Percentiles rank a stretch among this genome's conserved stretches.
These are phyloP conservation scores for Trichoderma pleuroti DNA, from an alignment of 2,329 filamentous ascomycete genomes.

Conservation along the genomic window DNA sequence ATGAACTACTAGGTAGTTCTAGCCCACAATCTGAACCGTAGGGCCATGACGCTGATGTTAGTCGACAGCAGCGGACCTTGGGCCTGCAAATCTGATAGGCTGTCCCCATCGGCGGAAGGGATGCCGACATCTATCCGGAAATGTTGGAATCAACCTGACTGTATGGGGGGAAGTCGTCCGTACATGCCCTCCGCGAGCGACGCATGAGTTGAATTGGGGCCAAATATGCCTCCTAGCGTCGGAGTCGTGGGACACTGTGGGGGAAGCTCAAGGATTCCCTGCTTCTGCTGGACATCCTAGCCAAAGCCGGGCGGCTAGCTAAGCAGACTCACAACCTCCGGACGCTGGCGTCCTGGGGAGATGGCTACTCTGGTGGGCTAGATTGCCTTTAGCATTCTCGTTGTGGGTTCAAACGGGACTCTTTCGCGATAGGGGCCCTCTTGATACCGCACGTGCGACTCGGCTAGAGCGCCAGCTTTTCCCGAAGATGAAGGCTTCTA, in stretches of 20 bases:
- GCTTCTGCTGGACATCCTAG: neutral
- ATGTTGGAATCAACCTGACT: neutral
- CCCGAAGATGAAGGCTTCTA: neutral
- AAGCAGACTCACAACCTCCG: conserved; percentile 11
- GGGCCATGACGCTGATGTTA: neutral
- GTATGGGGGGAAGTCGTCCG: neutral
- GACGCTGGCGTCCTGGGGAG: conserved; percentile 11
- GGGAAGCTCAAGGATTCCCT: conserved; percentile 15
- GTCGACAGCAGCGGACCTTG: neutral
- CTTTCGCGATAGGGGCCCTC: neutral
- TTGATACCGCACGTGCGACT: conserved; percentile 10
- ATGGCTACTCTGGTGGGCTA: neutral
- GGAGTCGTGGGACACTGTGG: conserved; percentile 9
- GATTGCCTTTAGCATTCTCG: neutral
- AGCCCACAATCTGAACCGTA: neutral
- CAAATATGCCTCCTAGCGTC: conserved; percentile 17
- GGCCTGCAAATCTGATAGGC: neutral
- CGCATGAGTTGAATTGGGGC: conserved; percentile 4
- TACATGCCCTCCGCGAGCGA: neutral
- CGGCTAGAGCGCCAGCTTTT: conserved; percentile 1
- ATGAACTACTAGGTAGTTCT: neutral
- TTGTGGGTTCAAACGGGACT: neutral
- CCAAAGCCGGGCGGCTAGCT: conserved; percentile 7
- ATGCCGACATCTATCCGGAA: neutral
- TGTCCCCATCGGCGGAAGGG: neutral